Percentiles rank a stretch among this genome's conserved stretches.
phyloP scores from a whole-genome alignment of 78 protist species.

The Reticulomyxa filosa region DNA sequence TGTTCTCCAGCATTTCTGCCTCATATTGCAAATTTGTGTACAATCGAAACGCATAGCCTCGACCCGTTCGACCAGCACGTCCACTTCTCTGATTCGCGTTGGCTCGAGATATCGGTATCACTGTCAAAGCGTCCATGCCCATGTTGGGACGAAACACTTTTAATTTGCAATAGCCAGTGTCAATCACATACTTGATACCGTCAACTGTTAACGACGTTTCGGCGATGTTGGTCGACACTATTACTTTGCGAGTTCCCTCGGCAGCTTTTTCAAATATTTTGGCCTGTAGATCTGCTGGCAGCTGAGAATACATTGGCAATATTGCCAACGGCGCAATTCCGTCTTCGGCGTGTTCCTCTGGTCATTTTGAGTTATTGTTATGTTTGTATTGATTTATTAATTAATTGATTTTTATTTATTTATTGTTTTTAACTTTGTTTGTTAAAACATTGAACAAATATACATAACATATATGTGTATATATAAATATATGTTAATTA shows the following conservation, averaged over 20 bases:
- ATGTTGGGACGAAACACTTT: conserved; percentile 58
- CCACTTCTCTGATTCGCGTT: conserved; percentile 91
- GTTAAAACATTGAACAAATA: not conserved
- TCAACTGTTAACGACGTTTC: conserved; percentile 91
- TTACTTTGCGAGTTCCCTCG: conserved; percentile 51
- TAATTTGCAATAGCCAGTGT: conserved; percentile 34
- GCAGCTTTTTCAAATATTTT: conserved; percentile 61
- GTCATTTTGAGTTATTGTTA: too few relatives aligned
- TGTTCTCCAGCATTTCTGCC: conserved; percentile 43
- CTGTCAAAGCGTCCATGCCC: conserved; percentile 82
- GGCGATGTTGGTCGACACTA: conserved; percentile 96
- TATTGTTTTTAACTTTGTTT: not conserved
- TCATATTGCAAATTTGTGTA: conserved; percentile 49
- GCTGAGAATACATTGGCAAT: conserved; percentile 82
- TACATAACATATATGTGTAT: not conserved
- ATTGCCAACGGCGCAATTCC: conserved; percentile 35
- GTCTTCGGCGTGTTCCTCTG: too few relatives aligned
- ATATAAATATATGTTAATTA: not conserved
- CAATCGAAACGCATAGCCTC: conserved; percentile 70
- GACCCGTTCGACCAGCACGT: conserved; percentile 92
- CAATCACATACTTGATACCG: conserved; percentile 88
- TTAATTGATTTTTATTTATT: too few relatives aligned
- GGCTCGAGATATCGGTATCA: conserved; percentile 42
- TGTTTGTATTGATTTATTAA: too few relatives aligned
- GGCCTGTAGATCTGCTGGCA: conserved; percentile 77